A percentile compares a stretch with the other conserved stretches of the same genome.
These are phyloP conservation scores for Chrysosporium queenslandicum DNA, from an alignment of 2,329 filamentous ascomycete species.

Conservation along the genomic window DNA sequence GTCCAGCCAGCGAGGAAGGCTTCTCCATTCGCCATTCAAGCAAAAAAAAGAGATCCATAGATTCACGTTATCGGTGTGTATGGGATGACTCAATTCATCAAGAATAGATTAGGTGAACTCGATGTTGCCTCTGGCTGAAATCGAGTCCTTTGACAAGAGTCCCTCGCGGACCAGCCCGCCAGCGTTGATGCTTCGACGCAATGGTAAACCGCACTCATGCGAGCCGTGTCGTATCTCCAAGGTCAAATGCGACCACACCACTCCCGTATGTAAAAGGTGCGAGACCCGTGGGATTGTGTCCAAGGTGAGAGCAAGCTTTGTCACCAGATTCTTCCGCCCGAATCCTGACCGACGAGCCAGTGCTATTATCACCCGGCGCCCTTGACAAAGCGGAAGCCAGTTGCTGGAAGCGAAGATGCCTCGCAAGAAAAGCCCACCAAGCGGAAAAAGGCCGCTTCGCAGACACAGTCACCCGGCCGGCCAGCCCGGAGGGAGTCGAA, in stretches of 20 bases:
- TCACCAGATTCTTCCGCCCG: background rate
- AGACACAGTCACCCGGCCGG: conserved; percentile 2
- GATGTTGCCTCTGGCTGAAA: too few relatives aligned
- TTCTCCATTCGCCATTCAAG: background rate
- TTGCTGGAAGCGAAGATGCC: conserved; percentile 1
- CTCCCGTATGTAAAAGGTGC: conserved; percentile 25
- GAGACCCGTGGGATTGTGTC: conserved; percentile 18
- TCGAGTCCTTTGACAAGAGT: too few relatives aligned
- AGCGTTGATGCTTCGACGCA: conserved; percentile 28
- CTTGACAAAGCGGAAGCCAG: conserved; percentile 18
- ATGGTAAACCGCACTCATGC: conserved; percentile 27
- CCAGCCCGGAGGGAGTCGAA: conserved; percentile 15
- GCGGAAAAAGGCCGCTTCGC: conserved; percentile 5
- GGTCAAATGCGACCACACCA: conserved; percentile 26
- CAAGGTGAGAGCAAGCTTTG: conserved; percentile 6
- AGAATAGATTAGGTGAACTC: too few relatives aligned
- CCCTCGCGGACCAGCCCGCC: too few relatives aligned
- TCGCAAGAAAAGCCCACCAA: conserved; percentile 9
- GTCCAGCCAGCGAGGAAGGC: background rate
- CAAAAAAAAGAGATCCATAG: too few relatives aligned
- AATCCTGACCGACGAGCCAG: conserved; percentile 1
- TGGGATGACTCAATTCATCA: too few relatives aligned
- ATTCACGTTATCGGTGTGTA: too few relatives aligned
- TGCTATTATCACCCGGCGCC: conserved; percentile 30
- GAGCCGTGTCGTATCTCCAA: conserved; percentile 28